phyloP scores from a whole-genome alignment of 306 rosid genomes.

The Lithocarpus polystachyus region DNA sequence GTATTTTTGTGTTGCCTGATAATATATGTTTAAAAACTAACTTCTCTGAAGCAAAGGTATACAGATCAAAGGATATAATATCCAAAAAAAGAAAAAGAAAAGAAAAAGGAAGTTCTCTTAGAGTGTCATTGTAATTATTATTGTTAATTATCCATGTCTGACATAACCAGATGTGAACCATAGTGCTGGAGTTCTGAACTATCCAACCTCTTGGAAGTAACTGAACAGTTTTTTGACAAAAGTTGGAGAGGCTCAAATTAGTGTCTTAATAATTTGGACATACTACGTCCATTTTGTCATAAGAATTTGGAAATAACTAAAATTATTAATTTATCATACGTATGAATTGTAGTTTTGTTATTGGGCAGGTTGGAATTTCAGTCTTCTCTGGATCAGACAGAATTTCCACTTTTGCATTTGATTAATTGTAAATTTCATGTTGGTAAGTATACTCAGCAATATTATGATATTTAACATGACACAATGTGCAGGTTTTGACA shows the following conservation, averaged over 20 bases:
- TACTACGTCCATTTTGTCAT: neutral
- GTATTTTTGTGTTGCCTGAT: neutral
- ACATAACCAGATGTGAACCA: neutral
- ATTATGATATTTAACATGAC: slow-evolving; percentile 16
- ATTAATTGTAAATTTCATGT: neutral
- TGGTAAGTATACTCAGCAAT: neutral
- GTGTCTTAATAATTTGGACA: neutral
- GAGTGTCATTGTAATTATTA: neutral
- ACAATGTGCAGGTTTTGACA: slow-evolving; percentile 56
- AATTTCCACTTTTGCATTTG: neutral
- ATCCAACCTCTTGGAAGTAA: neutral
- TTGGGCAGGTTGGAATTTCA: neutral
- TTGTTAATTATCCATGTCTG: neutral
- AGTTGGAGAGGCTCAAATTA: neutral
- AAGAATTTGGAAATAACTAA: neutral
- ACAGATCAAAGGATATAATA: neutral
- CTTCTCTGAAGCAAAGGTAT: neutral
- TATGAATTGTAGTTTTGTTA: neutral
- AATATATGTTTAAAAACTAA: neutral
- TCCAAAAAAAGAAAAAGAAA: too few species aligned
- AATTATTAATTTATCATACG: neutral
- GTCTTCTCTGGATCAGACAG: neutral
- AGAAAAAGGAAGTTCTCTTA: too few species aligned
- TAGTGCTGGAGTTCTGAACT: neutral
- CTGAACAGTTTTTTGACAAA: neutral